Evolutionary conservation across 352 stramenopile genomes (phyloP), one percentile per base, ranked within the genome.

Genomic region (Pythium sukuiense): DNA sequence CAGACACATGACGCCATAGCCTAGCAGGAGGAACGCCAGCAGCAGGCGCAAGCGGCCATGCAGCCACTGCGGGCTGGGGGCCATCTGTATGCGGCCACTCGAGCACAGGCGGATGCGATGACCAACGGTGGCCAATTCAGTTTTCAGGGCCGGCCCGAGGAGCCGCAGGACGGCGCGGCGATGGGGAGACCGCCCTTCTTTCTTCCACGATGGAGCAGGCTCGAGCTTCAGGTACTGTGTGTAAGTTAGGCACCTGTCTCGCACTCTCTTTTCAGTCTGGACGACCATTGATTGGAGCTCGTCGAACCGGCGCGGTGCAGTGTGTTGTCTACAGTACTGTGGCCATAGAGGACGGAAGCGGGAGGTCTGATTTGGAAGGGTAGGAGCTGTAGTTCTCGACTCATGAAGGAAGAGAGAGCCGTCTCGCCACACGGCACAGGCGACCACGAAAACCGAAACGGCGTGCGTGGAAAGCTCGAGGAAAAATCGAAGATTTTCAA

Each of bases 1-100:
- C 33, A 59, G 24, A 4, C 32, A 50, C 46, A 65, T 58, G 81
- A 62, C 58, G 41, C 53, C 54, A 45, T 68, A 68, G 20, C 61
- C 61, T n/a, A 62, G 30, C 24, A 20, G 54, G 13, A 69, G 55
- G 24, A 63, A 55, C 18, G 62, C 16, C 32, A 69, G 46, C 45
- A 69, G 37, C 35, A 43, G 35, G 35, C 35, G 35, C 7, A 43
- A 43, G 35, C 35, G 35, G 8, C 8, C 11, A 12, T 4, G 35
- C 35, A 43, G 35, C 35, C 35, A 43, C 35, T 43, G 35, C 35
- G 35, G 35, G 16, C 35, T 7, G 2, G 35, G 35, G 20, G 20
- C 20, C 20, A 24, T 24, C 35, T 43, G 7, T 12, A 43, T 43
- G 3, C 8, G 35, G 35, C 4, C 8, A 43, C 35, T 35, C 32